Evolutionary conservation across 768 basidiomycete species (phyloP).

Genomic region (Fistulinella prunicolor): DNA sequence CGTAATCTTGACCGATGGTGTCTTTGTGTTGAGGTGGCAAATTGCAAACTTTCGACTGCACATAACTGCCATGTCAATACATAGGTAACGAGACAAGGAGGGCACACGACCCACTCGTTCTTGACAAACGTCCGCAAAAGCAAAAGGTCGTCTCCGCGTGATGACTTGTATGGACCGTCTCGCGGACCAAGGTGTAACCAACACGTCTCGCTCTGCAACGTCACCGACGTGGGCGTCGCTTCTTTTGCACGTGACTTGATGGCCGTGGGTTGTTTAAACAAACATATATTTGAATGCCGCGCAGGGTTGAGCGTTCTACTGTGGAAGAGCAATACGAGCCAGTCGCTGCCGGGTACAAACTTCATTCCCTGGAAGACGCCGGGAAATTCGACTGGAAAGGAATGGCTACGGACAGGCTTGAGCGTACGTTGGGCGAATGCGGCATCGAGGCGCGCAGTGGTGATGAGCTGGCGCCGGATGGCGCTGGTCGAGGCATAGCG

Average conservation of each 20-base stretch:
- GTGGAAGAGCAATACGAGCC: conserved; percentile 32
- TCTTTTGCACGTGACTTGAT: neutral
- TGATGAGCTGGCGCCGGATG: conserved; percentile 26
- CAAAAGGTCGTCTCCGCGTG: conserved; percentile 28
- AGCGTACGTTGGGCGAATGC: conserved; percentile 16
- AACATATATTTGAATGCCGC: conserved; percentile 29
- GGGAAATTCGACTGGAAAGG: conserved; percentile 30
- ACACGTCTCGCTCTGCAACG: conserved; percentile 30
- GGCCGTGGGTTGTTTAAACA: conserved; percentile 23
- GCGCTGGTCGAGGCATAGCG: conserved; percentile 11
- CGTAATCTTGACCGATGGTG: conserved; percentile 25
- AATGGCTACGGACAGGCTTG: conserved; percentile 19
- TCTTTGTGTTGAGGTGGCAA: conserved; percentile 25
- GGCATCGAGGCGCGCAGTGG: conserved; percentile 21
- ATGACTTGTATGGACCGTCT: conserved; percentile 31
- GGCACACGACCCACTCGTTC: conserved; percentile 18
- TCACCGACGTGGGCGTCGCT: conserved; percentile 13
- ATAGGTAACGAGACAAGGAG: neutral
- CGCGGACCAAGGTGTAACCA: conserved; percentile 23
- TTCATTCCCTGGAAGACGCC: conserved; percentile 31
- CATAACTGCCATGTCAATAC: neutral
- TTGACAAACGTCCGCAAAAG: conserved; percentile 27
- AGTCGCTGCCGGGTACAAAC: conserved; percentile 29
- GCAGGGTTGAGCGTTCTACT: conserved; percentile 29
- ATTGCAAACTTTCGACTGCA: conserved; percentile 26